Evolutionary conservation across 768 basidiomycete genomes (phyloP).

Genomic region (Trametes punicea): DNA sequence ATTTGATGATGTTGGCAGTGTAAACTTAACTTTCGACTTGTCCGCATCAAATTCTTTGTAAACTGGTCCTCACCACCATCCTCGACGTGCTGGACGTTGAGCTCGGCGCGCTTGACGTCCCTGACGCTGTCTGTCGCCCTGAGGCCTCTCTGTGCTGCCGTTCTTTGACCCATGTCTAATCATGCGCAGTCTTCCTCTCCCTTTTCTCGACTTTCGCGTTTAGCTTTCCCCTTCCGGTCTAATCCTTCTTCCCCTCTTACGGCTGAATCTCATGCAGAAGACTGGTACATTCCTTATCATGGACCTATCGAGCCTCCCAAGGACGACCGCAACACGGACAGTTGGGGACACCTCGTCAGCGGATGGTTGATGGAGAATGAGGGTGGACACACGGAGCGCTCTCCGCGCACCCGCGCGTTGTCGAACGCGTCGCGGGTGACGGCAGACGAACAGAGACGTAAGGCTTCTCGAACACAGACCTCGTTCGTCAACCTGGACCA

Average conservation of each 20-base stretch:
- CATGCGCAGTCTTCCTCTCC: constrained; percentile 28
- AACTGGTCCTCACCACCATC: constrained; percentile 14
- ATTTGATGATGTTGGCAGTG: constrained; percentile 4
- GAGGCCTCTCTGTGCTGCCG: constrained; percentile 1
- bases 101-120: constrained; percentile 11
- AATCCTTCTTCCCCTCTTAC: constrained; percentile 23
- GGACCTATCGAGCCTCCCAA: constrained; percentile 53
- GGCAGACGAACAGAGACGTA: constrained; percentile 6
- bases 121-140: not conserved
- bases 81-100: constrained; percentile 19
- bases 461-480: constrained; percentile 21
- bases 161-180: constrained; percentile 13
- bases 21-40: constrained; percentile 7
- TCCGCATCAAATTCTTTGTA: constrained; percentile 9
- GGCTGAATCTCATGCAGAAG: constrained; percentile 33
- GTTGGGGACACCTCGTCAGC: constrained; percentile 32
- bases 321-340: constrained; percentile 27
- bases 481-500: constrained; percentile 45
- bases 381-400: constrained; percentile 9
- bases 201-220: constrained; percentile 38
- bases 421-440: constrained; percentile 38
- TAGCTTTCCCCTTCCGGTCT: constrained; percentile 28
- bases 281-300: constrained; percentile 66
- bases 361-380: constrained; percentile 26
- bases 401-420: constrained; percentile 32